Evolutionary conservation across 768 basidiomycete species (phyloP).

Genomic region (Lactarius evosmus): DNA sequence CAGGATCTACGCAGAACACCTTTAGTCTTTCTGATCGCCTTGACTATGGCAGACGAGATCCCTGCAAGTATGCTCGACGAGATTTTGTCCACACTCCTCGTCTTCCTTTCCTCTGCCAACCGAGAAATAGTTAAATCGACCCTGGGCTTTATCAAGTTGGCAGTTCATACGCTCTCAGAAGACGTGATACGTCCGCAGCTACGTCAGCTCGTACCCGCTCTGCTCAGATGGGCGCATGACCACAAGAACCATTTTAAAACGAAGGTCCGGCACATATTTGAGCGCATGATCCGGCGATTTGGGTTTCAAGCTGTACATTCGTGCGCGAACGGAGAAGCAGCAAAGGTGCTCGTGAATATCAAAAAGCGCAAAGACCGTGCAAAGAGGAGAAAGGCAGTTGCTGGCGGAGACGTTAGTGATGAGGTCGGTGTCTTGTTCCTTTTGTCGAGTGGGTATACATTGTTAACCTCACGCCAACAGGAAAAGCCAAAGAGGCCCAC

Average conservation of each 20-base stretch:
- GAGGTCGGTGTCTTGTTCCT: conserved; percentile 44
- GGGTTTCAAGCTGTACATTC: conserved; percentile 81
- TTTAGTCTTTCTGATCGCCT: neutral
- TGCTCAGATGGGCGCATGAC: conserved; percentile 92
- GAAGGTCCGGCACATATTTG: conserved; percentile 96
- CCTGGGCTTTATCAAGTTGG: conserved; percentile 91
- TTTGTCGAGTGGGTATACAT: neutral
- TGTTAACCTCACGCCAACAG: conserved; percentile 26
- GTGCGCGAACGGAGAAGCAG: conserved; percentile 68
- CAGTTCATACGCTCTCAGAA: conserved; percentile 76
- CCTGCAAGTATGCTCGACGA: conserved; percentile 73
- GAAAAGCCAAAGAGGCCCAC: conserved; percentile 45
- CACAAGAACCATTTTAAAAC: conserved; percentile 99
- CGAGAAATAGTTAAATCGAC: conserved; percentile 98
- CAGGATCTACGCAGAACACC: neutral
- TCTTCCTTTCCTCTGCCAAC: conserved; percentile 91
- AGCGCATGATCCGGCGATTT: conserved; percentile 90
- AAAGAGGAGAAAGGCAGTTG: conserved; percentile 75
- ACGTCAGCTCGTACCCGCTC: conserved; percentile 70
- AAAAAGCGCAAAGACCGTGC: conserved; percentile 93
- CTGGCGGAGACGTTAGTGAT: conserved; percentile 54
- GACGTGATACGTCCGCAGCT: conserved; percentile 77
- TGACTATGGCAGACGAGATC: conserved; percentile 52
- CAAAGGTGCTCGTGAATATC: conserved; percentile 90
- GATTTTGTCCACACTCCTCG: conserved; percentile 78